Conservation (phyloP, 768 basidiomycete species). For the Sarcodon aspratus region DNA sequence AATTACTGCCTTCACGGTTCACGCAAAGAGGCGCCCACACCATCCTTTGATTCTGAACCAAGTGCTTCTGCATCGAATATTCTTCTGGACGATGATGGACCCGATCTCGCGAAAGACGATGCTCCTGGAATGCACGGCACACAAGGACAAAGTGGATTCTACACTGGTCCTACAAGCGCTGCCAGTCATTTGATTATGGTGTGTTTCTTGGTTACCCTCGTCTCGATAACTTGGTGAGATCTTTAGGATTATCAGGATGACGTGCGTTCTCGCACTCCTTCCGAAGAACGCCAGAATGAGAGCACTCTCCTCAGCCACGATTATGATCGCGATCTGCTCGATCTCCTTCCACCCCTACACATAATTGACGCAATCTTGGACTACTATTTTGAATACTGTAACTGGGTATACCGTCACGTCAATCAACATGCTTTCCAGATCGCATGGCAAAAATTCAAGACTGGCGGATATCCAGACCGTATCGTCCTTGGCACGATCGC, state of each 20-base stretch:
- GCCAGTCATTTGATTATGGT: slow-evolving; percentile 61
- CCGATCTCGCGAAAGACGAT: slow-evolving; percentile 42
- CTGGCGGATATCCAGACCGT: slow-evolving; percentile 52
- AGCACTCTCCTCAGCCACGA: slow-evolving; percentile 21
- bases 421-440: slow-evolving; percentile 48
- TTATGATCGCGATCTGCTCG: slow-evolving; percentile 66
- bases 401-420: slow-evolving; percentile 78
- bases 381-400: slow-evolving; percentile 80
- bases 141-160: slow-evolving; percentile 57
- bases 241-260: slow-evolving; percentile 9
- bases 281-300: slow-evolving; percentile 26
- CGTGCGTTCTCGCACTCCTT: slow-evolving; percentile 16
- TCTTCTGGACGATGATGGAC: slow-evolving; percentile 17
- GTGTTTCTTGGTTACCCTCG: slow-evolving; percentile 12
- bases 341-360: slow-evolving; percentile 50
- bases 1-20: slow-evolving; percentile 29
- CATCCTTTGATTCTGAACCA: not conserved
- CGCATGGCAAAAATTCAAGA: slow-evolving; percentile 70
- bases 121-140: slow-evolving; percentile 57
- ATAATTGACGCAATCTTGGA: slow-evolving; percentile 62
- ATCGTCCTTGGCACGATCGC: slow-evolving; percentile 62
- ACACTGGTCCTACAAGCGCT: slow-evolving; percentile 71
- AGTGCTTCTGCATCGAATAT: not conserved
- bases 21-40: slow-evolving; percentile 16
- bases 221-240: slow-evolving; percentile 1